phyloP scores from a whole-genome alignment of 1,284 basidiomycete genomes.

The Heterobasidion occidentale region DNA sequence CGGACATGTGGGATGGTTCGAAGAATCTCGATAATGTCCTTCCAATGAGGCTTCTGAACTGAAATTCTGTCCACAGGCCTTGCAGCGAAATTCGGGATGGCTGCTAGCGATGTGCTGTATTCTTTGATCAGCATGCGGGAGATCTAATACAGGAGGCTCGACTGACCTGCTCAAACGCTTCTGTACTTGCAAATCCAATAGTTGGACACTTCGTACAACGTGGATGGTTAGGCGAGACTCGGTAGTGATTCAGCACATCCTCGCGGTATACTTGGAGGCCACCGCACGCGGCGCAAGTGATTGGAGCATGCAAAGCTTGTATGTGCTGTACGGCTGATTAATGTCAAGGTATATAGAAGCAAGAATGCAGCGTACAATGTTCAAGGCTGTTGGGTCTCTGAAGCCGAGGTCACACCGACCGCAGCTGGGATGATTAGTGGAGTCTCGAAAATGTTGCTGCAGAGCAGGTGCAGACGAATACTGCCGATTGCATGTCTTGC shows the following conservation, averaged over 20 bases:
- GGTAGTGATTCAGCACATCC: conserved; percentile 10
- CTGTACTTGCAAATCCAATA: conserved; percentile 10
- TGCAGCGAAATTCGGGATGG: conserved; percentile 8
- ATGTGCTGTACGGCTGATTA: conserved; percentile 4
- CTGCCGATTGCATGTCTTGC: conserved; percentile 4
- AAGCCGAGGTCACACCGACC: conserved; percentile 11
- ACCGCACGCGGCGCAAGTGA: conserved; percentile 7
- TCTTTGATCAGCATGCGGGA: neutral
- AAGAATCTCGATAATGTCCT: conserved; percentile 8
- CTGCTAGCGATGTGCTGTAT: conserved; percentile 4
- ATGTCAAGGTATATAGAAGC: neutral
- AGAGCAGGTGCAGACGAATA: conserved; percentile 2
- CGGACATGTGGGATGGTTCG: conserved; percentile 11
- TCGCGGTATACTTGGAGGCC: conserved; percentile 9
- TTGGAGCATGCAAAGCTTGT: conserved; percentile 6
- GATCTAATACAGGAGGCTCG: neutral
- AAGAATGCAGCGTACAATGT: conserved; percentile 3
- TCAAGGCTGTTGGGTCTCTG: conserved; percentile 2
- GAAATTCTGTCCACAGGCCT: conserved; percentile 6
- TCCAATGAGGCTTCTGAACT: conserved; percentile 6
- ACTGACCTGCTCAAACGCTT: conserved; percentile 6
- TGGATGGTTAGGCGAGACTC: conserved; percentile 9
- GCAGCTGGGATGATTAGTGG: conserved; percentile 10
- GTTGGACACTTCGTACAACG: conserved; percentile 8
- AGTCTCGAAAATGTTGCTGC: conserved; percentile 10